A percentile compares a stretch with the other conserved stretches of the same genome.
phyloP scores from a whole-genome alignment of 177 flowering plant genomes.

The Tripterygium wilfordii region DNA sequence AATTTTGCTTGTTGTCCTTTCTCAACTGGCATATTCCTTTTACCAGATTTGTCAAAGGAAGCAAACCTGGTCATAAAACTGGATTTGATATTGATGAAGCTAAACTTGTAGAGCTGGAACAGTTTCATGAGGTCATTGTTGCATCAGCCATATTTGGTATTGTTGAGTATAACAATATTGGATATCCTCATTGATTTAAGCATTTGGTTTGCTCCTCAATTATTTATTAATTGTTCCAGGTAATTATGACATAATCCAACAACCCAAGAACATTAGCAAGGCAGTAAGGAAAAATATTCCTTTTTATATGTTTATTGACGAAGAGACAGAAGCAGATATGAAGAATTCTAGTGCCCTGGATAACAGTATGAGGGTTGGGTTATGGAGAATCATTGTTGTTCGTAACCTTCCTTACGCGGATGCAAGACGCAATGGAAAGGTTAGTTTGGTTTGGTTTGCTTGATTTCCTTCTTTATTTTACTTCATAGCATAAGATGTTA shows the following conservation, averaged over 20 bases:
- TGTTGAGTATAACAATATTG: not conserved
- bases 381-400: constrained; percentile 88
- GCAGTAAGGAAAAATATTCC: constrained; percentile 48
- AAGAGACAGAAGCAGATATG: constrained; percentile 77
- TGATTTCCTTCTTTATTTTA: not conserved
- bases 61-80: constrained; percentile 30
- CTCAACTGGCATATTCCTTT: not conserved
- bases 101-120: constrained; percentile 29
- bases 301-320: constrained; percentile 92
- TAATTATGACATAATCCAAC: constrained; percentile 79
- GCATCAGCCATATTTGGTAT: constrained; percentile 83
- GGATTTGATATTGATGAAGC: constrained; percentile 44
- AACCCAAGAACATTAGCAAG: constrained; percentile 74
- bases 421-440: constrained; percentile 96
- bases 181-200: not conserved
- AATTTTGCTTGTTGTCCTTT: no score
- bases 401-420: constrained; percentile 75
- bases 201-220: not conserved
- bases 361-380: constrained; percentile 51
- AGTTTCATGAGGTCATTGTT: constrained; percentile 36
- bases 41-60: constrained; percentile 42
- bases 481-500: no score
- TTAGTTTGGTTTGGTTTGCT: constrained; percentile 19
- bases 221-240: constrained; percentile 40
- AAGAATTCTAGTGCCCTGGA: constrained; percentile 55